Conservation (phyloP, 345 rosid species). For the Firmiana major region DNA sequence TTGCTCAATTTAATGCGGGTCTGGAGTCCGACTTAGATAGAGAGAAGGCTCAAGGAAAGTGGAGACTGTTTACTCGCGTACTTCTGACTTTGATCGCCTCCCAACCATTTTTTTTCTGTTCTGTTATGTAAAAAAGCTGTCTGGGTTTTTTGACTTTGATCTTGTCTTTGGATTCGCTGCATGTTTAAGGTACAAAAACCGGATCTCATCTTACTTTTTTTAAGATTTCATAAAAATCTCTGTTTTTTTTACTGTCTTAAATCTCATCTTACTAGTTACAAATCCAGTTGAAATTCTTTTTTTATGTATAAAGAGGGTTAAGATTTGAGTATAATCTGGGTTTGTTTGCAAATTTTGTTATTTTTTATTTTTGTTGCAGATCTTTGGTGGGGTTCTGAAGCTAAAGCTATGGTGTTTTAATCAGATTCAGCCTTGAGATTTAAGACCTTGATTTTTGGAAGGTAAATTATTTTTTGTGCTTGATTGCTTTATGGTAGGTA, state of each 20-base stretch:
- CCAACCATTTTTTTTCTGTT: background rate
- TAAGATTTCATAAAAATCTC: background rate
- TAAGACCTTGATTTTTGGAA: background rate
- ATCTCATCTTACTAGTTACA: constrained; percentile 9
- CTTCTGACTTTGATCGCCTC: constrained; percentile 11
- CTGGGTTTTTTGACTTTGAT: constrained; percentile 15
- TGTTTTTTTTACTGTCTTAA: background rate
- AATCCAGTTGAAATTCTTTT: constrained; percentile 10
- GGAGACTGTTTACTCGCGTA: background rate
- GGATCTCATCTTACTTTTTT: constrained; percentile 11
- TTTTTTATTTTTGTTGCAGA: constrained; percentile 12
- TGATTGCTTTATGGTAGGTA: background rate
- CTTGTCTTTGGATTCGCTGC: constrained; percentile 7
- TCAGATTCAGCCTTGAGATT: constrained; percentile 29
- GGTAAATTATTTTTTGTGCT: background rate
- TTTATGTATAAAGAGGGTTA: background rate
- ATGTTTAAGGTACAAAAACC: constrained; percentile 11
- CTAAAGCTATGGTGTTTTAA: constrained; percentile 15
- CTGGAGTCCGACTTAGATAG: constrained; percentile 24
- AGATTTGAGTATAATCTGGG: constrained; percentile 1
- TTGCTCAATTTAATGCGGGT: constrained; percentile 16
- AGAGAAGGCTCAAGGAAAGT: background rate
- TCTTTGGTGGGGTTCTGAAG: constrained; percentile 27
- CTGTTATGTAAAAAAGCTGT: background rate
- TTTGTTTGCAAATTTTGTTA: background rate